phyloP scores from a whole-genome alignment of 805 yeast species.

The Lachancea kluyveri region DNA sequence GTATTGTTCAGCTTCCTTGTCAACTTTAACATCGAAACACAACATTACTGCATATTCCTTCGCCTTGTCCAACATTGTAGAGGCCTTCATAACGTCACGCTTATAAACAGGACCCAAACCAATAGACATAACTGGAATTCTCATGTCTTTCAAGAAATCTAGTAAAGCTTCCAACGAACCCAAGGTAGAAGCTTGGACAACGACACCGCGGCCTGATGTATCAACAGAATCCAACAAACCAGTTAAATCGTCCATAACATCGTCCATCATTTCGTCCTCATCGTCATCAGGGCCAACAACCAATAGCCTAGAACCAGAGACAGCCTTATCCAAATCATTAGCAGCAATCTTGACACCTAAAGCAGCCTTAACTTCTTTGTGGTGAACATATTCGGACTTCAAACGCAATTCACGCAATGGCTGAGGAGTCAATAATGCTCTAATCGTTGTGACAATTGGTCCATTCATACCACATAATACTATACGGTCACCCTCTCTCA shows the following conservation, averaged over 20 bases:
- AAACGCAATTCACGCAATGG: slow-evolving; percentile 94
- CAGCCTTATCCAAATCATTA: slow-evolving; percentile 95
- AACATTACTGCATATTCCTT: slow-evolving; percentile 96
- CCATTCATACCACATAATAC: slow-evolving; percentile 98
- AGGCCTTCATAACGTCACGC: slow-evolving; percentile 96
- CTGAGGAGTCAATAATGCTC: slow-evolving; percentile 96
- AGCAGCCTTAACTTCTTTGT: slow-evolving; percentile 98
- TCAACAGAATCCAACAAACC: slow-evolving; percentile 93
- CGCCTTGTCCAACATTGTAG: slow-evolving; percentile 94
- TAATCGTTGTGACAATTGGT: slow-evolving; percentile 91
- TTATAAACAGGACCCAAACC: slow-evolving; percentile 97
- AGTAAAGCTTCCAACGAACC: slow-evolving; percentile 97
- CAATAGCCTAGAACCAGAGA: slow-evolving; percentile 94
- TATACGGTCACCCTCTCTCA: slow-evolving; percentile 91
- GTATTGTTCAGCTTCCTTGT: slow-evolving; percentile 97
- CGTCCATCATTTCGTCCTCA: slow-evolving; percentile 96
- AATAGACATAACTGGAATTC: slow-evolving; percentile 98
- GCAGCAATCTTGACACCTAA: slow-evolving; percentile 98
- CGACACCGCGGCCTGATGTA: slow-evolving; percentile 92
- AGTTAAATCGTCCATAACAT: slow-evolving; percentile 96
- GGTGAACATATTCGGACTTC: slow-evolving; percentile 94
- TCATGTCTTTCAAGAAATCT: slow-evolving; percentile 96
- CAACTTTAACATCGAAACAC: slow-evolving; percentile 95
- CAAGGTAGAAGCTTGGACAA: slow-evolving; percentile 96
- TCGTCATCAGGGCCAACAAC: slow-evolving; percentile 97